Conservation (phyloP, 2,329 filamentous ascomycete genomes). For the Chalaropsis ovoidea region DNA sequence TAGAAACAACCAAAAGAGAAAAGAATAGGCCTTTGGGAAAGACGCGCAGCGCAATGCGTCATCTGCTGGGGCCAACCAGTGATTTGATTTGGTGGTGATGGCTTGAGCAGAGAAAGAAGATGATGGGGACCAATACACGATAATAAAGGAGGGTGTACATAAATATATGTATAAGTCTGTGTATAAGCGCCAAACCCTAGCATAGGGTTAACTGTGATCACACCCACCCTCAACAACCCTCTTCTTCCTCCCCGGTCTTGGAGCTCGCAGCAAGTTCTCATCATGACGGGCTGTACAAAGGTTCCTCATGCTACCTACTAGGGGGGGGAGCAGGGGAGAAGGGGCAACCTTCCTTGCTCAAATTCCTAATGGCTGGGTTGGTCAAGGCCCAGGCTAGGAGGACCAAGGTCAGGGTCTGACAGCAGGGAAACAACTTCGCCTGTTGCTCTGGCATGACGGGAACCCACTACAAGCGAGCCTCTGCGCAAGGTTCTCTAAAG, state of each 20-base stretch:
- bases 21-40: neutral
- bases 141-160: too few relatives aligned
- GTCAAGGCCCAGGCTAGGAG: neutral
- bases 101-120: neutral
- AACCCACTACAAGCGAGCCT: conserved; percentile 1
- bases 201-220: too few relatives aligned
- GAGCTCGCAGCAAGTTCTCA: neutral
- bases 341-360: neutral
- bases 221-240: too few relatives aligned
- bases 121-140: neutral
- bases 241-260: neutral
- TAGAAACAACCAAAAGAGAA: conserved; percentile 8
- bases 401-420: conserved; percentile 3
- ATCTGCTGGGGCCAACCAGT: neutral
- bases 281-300: neutral
- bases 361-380: neutral
- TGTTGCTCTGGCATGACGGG: conserved; percentile 13
- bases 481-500: conserved; percentile 3
- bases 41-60: neutral
- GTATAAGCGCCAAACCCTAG: too few relatives aligned
- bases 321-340: neutral
- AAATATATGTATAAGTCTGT: too few relatives aligned
- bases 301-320: conserved; percentile 2
- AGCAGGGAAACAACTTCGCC: conserved; percentile 9
- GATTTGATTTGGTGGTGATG: neutral